Base-by-base conservation (phyloP, 768 basidiomycete species). In the Clitopilus passeckerianus region DNA sequence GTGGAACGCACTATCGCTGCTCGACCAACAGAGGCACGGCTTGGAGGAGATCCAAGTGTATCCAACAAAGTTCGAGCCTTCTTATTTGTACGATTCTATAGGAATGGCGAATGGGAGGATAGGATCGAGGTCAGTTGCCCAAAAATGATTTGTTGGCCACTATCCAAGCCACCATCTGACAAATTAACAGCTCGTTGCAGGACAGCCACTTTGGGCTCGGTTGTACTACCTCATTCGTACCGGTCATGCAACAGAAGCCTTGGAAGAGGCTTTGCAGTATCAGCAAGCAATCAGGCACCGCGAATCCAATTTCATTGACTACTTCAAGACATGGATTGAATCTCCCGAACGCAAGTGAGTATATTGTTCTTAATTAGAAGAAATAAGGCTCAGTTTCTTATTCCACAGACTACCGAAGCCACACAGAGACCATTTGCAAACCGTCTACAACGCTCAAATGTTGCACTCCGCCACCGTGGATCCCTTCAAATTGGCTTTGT, bases 401-500 rank as follows among this genome's bases (percentile, higher is more conserved):
- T 30, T 46, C 12, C 57, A 10, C 57, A 91, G 90, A 56, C 71
- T 93, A 37, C 84, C 90, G 5, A 89, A 86, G 72, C 77, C 82
- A 0, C 85, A 90, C 64, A 82, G 89, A 4, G 93, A 95, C 65
- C 89, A 93, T 58, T 79, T 98, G 2, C 87, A 90, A 64, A 80
- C 86, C 0, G 78, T 86, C 1, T 93, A 91, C 70, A 92, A 92
- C 65, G 86, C 91, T 0, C 92, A 94, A 64, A 92, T 98, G 86
- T 71, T 95, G 34, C 93, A 95, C 71, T 87, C 91, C 4, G 83
- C 90, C 18, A 89, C 87, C 1, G 86, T 86, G 15, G 97, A 98
- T 71, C 95, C 95, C 0, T 98, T 95, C 82, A 98, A 98, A 70
- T 86, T 95, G 57, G 95, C 95, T 0, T 72, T 99, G 33, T 98